Conservation (phyloP, 306 rosid species). For the Geum urbanum region DNA sequence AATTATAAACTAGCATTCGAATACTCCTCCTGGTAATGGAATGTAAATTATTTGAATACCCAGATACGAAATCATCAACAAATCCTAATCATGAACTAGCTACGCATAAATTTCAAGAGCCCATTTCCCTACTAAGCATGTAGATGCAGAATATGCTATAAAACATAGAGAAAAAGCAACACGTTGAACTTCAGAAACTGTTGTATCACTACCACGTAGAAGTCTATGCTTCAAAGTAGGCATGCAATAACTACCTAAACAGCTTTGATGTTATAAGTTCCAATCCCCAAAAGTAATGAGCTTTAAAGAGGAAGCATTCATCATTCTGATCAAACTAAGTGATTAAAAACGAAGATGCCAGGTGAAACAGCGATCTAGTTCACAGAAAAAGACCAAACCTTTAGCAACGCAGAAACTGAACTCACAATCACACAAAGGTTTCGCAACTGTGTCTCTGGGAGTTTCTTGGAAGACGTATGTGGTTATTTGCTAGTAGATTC, state of each 20-base stretch:
- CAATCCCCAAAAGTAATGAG: neutral
- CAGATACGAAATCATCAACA: slow-evolving; percentile 11
- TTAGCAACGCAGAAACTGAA: neutral
- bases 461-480: slow-evolving; percentile 2
- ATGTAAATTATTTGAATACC: neutral
- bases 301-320: neutral
- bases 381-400: slow-evolving; percentile 4
- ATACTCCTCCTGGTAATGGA: neutral
- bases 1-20: neutral
- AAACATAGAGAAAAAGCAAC: neutral
- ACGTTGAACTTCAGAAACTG: neutral
- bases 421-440: neutral
- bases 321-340: neutral
- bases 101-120: neutral
- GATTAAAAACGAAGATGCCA: neutral
- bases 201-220: too few relatives aligned
- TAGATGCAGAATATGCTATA: neutral
- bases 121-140: neutral
- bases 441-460: neutral
- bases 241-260: neutral
- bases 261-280: neutral
- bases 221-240: neutral
- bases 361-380: neutral
- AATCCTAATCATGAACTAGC: neutral
- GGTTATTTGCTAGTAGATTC: neutral